These are phyloP conservation scores for Cladophialophora yegresii DNA, from an alignment of 2,329 filamentous ascomycete genomes.

Conservation along the genomic window DNA sequence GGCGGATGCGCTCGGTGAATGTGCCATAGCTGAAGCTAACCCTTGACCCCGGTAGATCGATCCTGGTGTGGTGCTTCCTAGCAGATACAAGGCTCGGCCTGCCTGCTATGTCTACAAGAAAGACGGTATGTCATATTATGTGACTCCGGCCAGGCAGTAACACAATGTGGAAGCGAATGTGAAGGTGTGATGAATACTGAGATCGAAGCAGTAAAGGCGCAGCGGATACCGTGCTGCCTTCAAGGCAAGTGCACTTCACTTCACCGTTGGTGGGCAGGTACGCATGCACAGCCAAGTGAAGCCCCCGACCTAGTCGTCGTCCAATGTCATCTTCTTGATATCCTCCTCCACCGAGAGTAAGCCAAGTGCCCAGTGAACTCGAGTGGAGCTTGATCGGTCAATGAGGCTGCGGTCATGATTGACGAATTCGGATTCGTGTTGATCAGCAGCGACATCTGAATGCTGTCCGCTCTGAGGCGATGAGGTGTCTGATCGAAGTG, in stretches of 20 bases:
- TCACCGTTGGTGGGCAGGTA: not conserved
- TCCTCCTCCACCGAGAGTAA: constrained; percentile 77
- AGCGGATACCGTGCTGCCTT: not conserved
- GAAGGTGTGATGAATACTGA: not conserved
- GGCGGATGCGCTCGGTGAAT: not conserved
- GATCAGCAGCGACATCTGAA: constrained; percentile 21
- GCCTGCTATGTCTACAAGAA: constrained; percentile 2
- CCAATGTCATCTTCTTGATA: constrained; percentile 63
- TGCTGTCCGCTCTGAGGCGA: constrained; percentile 39
- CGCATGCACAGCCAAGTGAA: not conserved
- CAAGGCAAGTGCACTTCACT: constrained; percentile 1
- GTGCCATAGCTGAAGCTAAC: not conserved
- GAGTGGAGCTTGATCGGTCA: constrained; percentile 63
- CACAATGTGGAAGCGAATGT: not conserved
- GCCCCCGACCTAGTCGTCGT: constrained; percentile 11
- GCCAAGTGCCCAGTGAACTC: constrained; percentile 75
- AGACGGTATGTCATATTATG: not conserved
- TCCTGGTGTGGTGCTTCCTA: not conserved
- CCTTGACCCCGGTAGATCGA: not conserved
- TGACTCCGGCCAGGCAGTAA: not conserved
- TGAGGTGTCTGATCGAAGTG: constrained; percentile 53
- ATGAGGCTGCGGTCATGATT: constrained; percentile 56
- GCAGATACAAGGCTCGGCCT: not conserved
- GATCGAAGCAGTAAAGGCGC: not conserved
- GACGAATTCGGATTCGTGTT: constrained; percentile 38